These are phyloP conservation scores for Inosperma sp. DNA, from an alignment of 768 basidiomycete genomes.

Conservation along the genomic window DNA sequence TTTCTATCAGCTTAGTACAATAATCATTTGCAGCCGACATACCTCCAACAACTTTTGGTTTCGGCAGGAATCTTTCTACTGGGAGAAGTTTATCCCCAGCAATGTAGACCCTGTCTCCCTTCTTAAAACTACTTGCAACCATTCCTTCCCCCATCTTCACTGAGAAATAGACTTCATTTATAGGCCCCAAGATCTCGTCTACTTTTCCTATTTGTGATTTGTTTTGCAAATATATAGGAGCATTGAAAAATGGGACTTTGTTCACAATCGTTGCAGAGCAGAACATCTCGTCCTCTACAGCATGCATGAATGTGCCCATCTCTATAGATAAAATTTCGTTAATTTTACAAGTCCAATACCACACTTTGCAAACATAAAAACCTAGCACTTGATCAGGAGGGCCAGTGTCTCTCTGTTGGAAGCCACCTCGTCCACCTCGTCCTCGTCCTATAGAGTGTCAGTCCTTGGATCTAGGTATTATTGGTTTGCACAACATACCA, in stretches of 20 bases:
- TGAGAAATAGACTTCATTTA: slow-evolving; percentile 97
- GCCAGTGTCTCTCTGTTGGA: slow-evolving; percentile 65
- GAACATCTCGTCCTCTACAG: slow-evolving; percentile 98
- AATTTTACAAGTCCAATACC: not conserved
- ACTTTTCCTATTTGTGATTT: slow-evolving; percentile 96
- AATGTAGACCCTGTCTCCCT: slow-evolving; percentile 97
- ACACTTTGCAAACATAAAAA: slow-evolving; percentile 34
- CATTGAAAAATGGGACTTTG: slow-evolving; percentile 99
- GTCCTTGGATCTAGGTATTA: too few relatives aligned
- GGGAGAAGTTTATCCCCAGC: slow-evolving; percentile 96
- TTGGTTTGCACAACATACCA: not conserved
- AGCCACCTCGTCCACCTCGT: slow-evolving; percentile 67
- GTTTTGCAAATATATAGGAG: slow-evolving; percentile 95
- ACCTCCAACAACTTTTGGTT: slow-evolving; percentile 81
- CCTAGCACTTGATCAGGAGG: slow-evolving; percentile 80
- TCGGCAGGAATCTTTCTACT: slow-evolving; percentile 94
- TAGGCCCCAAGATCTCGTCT: slow-evolving; percentile 98
- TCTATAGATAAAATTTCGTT: slow-evolving; percentile 43
- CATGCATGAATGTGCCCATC: slow-evolving; percentile 88
- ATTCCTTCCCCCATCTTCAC: slow-evolving; percentile 97
- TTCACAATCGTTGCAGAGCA: slow-evolving; percentile 80
- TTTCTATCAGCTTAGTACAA: slow-evolving; percentile 7
- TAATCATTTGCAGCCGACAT: slow-evolving; percentile 19
- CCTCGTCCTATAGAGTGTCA: too few relatives aligned
- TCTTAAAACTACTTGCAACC: slow-evolving; percentile 93